A percentile compares a stretch with the other conserved stretches of the same genome.
These are phyloP conservation scores for Azolla pinnata DNA, from an alignment of 75 land plant species.

Conservation along the genomic window DNA sequence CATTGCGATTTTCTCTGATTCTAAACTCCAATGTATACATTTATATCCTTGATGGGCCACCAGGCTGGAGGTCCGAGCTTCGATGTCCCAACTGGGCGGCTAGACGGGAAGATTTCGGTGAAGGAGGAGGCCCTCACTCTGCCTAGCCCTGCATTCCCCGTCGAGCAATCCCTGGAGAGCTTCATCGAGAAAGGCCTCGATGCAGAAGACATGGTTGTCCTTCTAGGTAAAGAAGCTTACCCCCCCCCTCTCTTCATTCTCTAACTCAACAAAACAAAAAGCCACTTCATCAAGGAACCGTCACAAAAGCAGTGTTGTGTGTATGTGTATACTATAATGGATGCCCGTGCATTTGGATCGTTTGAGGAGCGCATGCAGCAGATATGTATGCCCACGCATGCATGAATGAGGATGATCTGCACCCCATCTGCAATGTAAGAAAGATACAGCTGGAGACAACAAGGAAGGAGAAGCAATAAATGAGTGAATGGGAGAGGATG, in stretches of 20 bases:
- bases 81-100: conserved; percentile 28
- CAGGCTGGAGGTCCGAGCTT: conserved; percentile 34
- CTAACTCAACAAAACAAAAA: not conserved
- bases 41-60: not conserved
- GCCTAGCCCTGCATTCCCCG: conserved; percentile 7
- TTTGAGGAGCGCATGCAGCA: too few species aligned
- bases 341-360: too few species aligned
- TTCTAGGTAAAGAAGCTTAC: conserved; percentile 7
- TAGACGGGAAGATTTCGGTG: conserved; percentile 28
- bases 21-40: too few species aligned
- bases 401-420: too few species aligned
- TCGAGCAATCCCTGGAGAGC: conserved; percentile 8
- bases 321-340: too few species aligned
- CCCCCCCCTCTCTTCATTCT: not conserved
- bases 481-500: too few species aligned
- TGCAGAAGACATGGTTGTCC: conserved; percentile 14
- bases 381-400: too few species aligned
- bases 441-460: too few species aligned
- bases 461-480: too few species aligned
- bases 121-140: conserved; percentile 10
- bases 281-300: too few species aligned
- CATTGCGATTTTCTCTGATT: not conserved
- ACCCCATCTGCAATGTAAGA: too few species aligned
- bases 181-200: conserved; percentile 9
- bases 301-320: too few species aligned